Evolutionary conservation across 2,329 filamentous ascomycete genomes (phyloP).

Genomic region (Monilinia fructicola): DNA sequence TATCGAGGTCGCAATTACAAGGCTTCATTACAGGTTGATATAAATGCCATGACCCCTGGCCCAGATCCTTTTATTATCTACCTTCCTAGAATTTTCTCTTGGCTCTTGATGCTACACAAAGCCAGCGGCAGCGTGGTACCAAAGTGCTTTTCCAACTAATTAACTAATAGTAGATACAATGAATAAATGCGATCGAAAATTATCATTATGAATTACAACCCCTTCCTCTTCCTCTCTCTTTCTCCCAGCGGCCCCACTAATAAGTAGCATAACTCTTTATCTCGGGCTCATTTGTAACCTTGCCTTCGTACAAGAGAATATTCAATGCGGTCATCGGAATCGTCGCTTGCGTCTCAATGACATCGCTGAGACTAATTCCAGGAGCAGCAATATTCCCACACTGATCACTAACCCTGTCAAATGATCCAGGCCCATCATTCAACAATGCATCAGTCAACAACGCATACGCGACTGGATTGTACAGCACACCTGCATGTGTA

Average conservation of each 20-base stretch:
- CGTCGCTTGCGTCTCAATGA: slow-evolving; percentile 4
- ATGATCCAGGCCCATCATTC: slow-evolving; percentile 7
- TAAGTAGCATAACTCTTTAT: slow-evolving; percentile 14
- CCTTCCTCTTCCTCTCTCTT: not conserved
- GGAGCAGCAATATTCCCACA: slow-evolving; percentile 7
- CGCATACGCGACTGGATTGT: slow-evolving; percentile 17
- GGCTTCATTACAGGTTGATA: no score
- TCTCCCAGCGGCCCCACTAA: not conserved
- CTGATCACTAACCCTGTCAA: slow-evolving; percentile 6
- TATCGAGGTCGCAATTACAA: no score
- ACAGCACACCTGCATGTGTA: slow-evolving; percentile 9
- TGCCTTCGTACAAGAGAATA: not conserved
- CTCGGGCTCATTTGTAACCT: slow-evolving; percentile 2
- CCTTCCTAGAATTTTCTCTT: not conserved
- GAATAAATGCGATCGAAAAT: not conserved
- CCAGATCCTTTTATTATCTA: not conserved
- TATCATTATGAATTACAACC: not conserved
- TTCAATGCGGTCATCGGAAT: not conserved
- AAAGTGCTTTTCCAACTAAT: not conserved
- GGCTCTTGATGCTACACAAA: not conserved
- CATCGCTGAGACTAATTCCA: slow-evolving; percentile 7
- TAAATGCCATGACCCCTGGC: no score
- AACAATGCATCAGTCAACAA: slow-evolving; percentile 14
- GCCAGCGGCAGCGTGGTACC: fast-evolving
- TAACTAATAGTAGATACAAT: not conserved